These are phyloP conservation scores for Ophiostoma pallidulum DNA, from an alignment of 2,329 filamentous ascomycete species.

Conservation along the genomic window DNA sequence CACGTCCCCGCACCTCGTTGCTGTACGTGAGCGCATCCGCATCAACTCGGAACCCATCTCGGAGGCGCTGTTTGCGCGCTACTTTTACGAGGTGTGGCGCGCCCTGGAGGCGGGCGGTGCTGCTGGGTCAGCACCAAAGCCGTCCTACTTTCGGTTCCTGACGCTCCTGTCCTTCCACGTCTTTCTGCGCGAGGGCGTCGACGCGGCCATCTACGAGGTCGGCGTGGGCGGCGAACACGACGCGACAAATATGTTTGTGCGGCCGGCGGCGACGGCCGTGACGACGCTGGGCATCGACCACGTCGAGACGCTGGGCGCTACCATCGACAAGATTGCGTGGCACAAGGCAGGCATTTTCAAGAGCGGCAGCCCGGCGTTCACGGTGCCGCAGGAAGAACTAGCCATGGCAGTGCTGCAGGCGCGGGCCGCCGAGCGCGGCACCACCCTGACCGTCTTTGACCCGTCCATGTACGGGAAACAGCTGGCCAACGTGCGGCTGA, in stretches of 20 bases:
- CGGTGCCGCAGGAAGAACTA: slow-evolving; percentile 33
- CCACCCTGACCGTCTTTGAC: slow-evolving; percentile 18
- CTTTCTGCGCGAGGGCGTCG: slow-evolving; percentile 53
- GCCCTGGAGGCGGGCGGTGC: slow-evolving; percentile 23
- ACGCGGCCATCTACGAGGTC: slow-evolving; percentile 56
- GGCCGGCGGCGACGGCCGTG: slow-evolving; percentile 50
- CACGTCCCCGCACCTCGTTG: slow-evolving; percentile 59
- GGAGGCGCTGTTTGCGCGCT: slow-evolving; percentile 49
- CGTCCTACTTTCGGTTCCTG: slow-evolving; percentile 52
- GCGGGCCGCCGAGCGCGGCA: slow-evolving; percentile 41
- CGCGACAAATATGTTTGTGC: slow-evolving; percentile 54
- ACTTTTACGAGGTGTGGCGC: slow-evolving; percentile 62
- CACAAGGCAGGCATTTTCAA: slow-evolving; percentile 67
- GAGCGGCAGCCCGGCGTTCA: slow-evolving; percentile 48
- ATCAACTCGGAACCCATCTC: slow-evolving; percentile 50
- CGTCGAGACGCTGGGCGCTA: slow-evolving; percentile 50
- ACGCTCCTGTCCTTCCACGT: slow-evolving; percentile 59
- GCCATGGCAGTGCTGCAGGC: slow-evolving; percentile 39
- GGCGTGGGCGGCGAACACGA: slow-evolving; percentile 61
- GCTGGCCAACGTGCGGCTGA: slow-evolving; percentile 10
- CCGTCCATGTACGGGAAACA: slow-evolving; percentile 7
- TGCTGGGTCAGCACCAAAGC: slow-evolving; percentile 31
- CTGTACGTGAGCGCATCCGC: slow-evolving; percentile 58
- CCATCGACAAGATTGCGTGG: slow-evolving; percentile 59
- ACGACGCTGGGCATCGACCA: slow-evolving; percentile 63